These are phyloP conservation scores for Lentinula aciculospora DNA, from an alignment of 768 basidiomycete genomes.

Conservation along the genomic window DNA sequence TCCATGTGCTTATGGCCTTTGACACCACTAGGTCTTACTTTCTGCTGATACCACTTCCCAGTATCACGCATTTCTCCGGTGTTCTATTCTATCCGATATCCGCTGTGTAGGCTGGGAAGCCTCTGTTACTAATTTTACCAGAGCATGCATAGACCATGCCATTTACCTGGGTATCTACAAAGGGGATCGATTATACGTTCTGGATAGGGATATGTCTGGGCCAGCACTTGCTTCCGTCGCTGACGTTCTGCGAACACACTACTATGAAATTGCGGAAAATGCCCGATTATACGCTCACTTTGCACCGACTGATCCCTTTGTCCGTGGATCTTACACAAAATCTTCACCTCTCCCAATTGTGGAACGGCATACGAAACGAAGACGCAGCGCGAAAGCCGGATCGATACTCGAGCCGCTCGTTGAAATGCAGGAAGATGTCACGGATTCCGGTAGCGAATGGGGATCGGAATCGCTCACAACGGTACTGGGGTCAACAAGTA, in stretches of 20 bases:
- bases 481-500: background rate
- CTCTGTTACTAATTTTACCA: background rate
- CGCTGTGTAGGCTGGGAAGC: background rate
- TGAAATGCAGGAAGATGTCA: background rate
- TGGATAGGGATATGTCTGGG: background rate
- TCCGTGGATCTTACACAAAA: background rate
- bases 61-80: background rate
- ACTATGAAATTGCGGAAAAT: background rate
- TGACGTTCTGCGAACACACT: background rate
- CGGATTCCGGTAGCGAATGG: background rate
- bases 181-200: background rate
- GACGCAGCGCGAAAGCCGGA: background rate
- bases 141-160: background rate
- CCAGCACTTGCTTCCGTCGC: background rate
- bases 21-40: background rate
- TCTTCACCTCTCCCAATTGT: background rate
- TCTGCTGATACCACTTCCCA: conserved; percentile 2
- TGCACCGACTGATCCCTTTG: background rate
- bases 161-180: background rate
- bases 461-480: background rate
- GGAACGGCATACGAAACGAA: background rate
- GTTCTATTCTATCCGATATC: background rate
- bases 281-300: background rate
- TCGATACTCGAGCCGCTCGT: background rate
- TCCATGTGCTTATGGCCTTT: background rate